Evolutionary conservation across 495 filamentous ascomycete genomes (phyloP), one percentile per base, ranked within the genome.

Genomic region (Articulospora tetracladia): DNA sequence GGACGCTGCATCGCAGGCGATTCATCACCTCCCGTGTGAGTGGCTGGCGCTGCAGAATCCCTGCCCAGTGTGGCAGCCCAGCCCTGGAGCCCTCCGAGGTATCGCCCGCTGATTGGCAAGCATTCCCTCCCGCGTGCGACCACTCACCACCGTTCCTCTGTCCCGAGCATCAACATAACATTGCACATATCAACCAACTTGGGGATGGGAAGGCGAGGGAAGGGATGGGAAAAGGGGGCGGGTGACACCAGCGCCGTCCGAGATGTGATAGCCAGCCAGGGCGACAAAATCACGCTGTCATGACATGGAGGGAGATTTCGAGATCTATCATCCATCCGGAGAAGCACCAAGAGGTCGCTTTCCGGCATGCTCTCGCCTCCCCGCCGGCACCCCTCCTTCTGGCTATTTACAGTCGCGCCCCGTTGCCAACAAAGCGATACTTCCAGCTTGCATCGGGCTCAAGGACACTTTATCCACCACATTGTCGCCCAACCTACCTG

Each of bases 1-100:
- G 32, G 39, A 52, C 47, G 60, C 53, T 60, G 62, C 62, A 65
- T 65, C 39, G n/a, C 46, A 65, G 51, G 57, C 32, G 46, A 28
- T n/a, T 41, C 7, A 36, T 15, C 20, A 22, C 20, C 23, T 17
- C 41, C 19, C n/a, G 6, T 26, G 1, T 20, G 23, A 34, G 25
- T 55, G 58, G 51, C 46, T 55, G 51, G 51, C 12, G n/a, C 55
- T 17, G 6, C 22, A 24, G 7, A 53, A 24, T 27, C 47, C 22
- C 20, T 50, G 47, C 47, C 25, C 47, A 11, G 47, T 50, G 47
- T 24, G 20, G 47, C 47, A 50, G 25, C 53, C 15, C n/a, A 11
- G n/a, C 6, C 53, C 32, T 52, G 46, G 19, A n/a, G 23, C 2
- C n/a, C n/a, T n/a, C n/a, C n/a, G n/a, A n/a, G n/a, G n/a, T n/a